Evolutionary conservation across 2,329 filamentous ascomycete genomes (phyloP).

Genomic region (Epichloe sibirici): DNA sequence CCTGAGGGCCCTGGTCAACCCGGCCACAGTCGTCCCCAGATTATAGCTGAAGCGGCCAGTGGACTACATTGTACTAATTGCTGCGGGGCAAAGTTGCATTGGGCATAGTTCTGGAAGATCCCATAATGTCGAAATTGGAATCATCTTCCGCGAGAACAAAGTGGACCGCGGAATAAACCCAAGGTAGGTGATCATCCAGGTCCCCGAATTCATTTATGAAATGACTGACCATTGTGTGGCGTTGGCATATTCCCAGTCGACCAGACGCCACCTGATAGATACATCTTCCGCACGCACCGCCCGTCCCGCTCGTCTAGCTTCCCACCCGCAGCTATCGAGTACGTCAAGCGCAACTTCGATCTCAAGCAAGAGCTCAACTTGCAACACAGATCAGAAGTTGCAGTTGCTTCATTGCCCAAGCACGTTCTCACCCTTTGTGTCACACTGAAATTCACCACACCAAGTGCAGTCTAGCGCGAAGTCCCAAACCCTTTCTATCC

Average conservation of each 20-base stretch:
- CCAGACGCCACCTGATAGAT: neutral
- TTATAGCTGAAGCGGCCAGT: slow-evolving; percentile 11
- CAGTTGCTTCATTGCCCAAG: neutral
- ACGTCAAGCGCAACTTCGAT: no score
- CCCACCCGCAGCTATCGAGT: neutral
- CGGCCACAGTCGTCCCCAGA: slow-evolving; percentile 21
- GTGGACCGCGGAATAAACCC: neutral
- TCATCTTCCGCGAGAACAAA: neutral
- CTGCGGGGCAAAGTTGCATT: slow-evolving; percentile 5
- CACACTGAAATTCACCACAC: neutral
- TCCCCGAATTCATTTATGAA: neutral
- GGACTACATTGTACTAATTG: slow-evolving; percentile 2
- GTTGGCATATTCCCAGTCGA: neutral
- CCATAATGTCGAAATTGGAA: slow-evolving; percentile 1
- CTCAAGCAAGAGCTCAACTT: neutral
- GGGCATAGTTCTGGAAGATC: slow-evolving; percentile 22
- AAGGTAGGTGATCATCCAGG: neutral
- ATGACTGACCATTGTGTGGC: neutral
- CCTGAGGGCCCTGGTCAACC: slow-evolving; percentile 13
- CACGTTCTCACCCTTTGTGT: neutral
- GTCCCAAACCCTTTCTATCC: no score
- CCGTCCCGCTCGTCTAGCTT: neutral
- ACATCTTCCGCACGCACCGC: no score
- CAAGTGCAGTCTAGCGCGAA: neutral
- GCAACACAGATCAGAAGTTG: neutral